phyloP scores from a whole-genome alignment of 2,329 filamentous ascomycete species.

The Cladosporium sphaerospermum region DNA sequence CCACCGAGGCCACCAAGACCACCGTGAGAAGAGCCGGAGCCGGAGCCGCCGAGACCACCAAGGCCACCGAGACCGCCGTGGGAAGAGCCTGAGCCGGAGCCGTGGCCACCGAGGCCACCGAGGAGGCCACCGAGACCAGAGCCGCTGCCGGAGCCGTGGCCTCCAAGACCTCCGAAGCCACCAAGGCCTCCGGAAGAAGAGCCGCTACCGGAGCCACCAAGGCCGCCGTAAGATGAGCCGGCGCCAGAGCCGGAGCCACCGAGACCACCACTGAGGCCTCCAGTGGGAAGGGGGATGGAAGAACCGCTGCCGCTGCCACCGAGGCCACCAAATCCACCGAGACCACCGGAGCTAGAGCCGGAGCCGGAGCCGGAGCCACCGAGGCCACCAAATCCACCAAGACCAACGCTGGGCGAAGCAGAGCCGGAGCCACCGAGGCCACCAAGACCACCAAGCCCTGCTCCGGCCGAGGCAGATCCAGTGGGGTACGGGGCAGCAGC shows the following conservation, averaged over 20 bases:
- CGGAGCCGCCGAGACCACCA: background rate
- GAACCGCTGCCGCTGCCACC: background rate
- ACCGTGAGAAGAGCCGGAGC: background rate
- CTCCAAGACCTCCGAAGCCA: too few species aligned
- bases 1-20: background rate
- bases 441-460: background rate
- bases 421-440: background rate
- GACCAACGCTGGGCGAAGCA: too few species aligned
- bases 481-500: constrained; percentile 1
- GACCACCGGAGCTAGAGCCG: too few species aligned
- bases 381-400: background rate
- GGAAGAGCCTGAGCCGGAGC: background rate
- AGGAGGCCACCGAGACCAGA: background rate
- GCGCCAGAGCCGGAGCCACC: too few species aligned
- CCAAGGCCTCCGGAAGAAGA: too few species aligned
- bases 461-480: background rate
- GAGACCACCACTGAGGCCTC: background rate
- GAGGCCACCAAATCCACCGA: background rate
- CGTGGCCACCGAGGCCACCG: too few species aligned
- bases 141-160: background rate
- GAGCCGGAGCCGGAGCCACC: background rate
- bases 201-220: too few species aligned
- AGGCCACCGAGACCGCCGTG: background rate
- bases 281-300: background rate
- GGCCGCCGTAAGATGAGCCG: too few species aligned